Evolutionary conservation across 2,329 filamentous ascomycete species (phyloP).

Genomic region (Colletotrichum cereale): DNA sequence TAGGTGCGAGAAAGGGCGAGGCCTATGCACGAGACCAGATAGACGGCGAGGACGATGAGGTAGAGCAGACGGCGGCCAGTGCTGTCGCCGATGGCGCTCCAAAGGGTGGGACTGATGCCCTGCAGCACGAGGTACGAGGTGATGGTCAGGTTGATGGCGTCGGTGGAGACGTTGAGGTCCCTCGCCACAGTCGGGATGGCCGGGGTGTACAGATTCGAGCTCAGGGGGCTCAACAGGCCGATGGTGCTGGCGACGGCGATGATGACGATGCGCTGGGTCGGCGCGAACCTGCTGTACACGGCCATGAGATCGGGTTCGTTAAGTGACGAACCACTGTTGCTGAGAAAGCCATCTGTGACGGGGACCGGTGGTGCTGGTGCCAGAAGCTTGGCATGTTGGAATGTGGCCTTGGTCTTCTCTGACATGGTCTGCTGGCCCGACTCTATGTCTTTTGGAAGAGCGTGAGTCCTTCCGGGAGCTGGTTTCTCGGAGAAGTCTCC

Average conservation of each 20-base stretch:
- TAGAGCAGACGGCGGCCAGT: conserved; percentile 15
- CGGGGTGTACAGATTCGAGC: conserved; percentile 47
- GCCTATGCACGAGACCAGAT: conserved; percentile 13
- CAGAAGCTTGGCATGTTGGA: background rate
- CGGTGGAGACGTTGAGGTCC: conserved; percentile 42
- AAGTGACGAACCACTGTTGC: background rate
- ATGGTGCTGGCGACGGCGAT: conserved; percentile 43
- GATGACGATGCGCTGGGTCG: conserved; percentile 44
- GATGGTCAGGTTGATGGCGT: conserved; percentile 52
- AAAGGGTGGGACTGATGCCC: conserved; percentile 56
- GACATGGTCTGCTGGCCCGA: background rate
- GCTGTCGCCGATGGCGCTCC: conserved; percentile 56
- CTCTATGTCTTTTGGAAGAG: background rate
- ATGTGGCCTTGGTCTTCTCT: background rate
- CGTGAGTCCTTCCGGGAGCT: background rate
- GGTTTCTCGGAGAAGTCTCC: background rate
- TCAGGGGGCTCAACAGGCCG: conserved; percentile 38
- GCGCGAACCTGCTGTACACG: background rate
- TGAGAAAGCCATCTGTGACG: background rate
- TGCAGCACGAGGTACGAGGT: conserved; percentile 59
- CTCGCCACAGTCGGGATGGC: conserved; percentile 43
- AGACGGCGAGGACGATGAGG: conserved; percentile 9
- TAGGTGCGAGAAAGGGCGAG: conserved; percentile 17
- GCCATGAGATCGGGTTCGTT: background rate
- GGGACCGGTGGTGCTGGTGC: background rate